A percentile compares a stretch with the other conserved stretches of the same genome.
Evolutionary conservation across 1,284 basidiomycete genomes (phyloP).

Genomic region (Rhodotorula sp.): DNA sequence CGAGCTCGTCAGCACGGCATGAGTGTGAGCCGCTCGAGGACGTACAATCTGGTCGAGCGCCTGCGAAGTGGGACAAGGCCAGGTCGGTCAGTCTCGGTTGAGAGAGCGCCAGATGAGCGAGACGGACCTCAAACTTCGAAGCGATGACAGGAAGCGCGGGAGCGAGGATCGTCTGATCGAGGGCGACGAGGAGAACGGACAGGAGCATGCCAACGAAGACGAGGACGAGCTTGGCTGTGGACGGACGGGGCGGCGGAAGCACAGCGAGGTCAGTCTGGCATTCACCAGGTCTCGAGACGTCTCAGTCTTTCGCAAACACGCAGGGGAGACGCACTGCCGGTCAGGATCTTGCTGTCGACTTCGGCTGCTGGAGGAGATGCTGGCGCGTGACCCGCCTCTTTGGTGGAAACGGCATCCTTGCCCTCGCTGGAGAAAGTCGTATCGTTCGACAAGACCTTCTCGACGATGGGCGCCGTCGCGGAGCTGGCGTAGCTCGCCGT

Average conservation of each 20-base stretch:
- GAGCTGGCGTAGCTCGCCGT: background rate
- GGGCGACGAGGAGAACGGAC: constrained; percentile 13
- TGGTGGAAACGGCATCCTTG: background rate
- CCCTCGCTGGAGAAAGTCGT: background rate
- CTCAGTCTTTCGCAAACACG: background rate
- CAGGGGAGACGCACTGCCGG: constrained; percentile 18
- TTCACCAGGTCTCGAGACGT: background rate
- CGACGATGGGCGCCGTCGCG: background rate
- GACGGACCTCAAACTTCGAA: background rate
- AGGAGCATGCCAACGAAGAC: constrained; percentile 43
- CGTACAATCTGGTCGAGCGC: constrained; percentile 52
- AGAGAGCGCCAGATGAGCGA: background rate
- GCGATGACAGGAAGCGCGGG: constrained; percentile 49
- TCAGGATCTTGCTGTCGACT: constrained; percentile 26
- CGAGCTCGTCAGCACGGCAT: constrained; percentile 3
- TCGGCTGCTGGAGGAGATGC: background rate
- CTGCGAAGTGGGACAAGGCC: constrained; percentile 52
- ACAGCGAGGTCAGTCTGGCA: background rate
- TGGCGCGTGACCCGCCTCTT: background rate
- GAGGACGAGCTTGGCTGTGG: constrained; percentile 31
- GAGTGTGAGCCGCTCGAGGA: background rate
- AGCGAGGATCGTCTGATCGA: constrained; percentile 34
- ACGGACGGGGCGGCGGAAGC: background rate
- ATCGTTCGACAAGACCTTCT: constrained; percentile 2
- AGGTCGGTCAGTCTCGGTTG: constrained; percentile 46